These are phyloP conservation scores for Mortierella antarctica DNA, from an alignment of 192 early-diverging fungal genomes.

Conservation along the genomic window DNA sequence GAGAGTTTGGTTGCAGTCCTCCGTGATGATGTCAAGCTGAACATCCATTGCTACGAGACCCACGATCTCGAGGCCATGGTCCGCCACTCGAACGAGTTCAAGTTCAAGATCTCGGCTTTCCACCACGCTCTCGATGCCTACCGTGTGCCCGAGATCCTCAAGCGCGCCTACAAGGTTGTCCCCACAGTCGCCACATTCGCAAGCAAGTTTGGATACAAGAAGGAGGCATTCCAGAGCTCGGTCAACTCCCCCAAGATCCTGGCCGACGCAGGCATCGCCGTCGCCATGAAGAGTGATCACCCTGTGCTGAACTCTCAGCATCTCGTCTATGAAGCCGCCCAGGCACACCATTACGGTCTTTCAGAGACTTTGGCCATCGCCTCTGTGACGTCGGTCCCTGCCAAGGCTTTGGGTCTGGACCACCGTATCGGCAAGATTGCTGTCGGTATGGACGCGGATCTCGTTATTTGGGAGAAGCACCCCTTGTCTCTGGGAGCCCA, in stretches of 20 bases:
- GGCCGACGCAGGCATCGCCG: constrained; percentile 73
- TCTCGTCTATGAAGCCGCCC: constrained; percentile 82
- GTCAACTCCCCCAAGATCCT: constrained; percentile 69
- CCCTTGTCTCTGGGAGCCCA: constrained; percentile 76
- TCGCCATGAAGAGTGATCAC: constrained; percentile 84
- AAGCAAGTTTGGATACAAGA: constrained; percentile 76
- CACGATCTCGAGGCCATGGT: constrained; percentile 81
- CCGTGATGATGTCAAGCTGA: constrained; percentile 73
- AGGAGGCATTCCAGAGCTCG: constrained; percentile 78
- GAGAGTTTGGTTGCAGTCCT: constrained; percentile 75
- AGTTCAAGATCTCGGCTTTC: constrained; percentile 77
- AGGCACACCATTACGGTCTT: constrained; percentile 78
- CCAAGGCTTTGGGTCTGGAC: constrained; percentile 72
- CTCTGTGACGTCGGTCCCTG: constrained; percentile 78
- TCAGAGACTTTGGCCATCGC: constrained; percentile 65
- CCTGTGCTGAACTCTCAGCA: constrained; percentile 80
- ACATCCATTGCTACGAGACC: constrained; percentile 79
- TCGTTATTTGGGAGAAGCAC: constrained; percentile 81
- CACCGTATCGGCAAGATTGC: constrained; percentile 73
- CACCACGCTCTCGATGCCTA: constrained; percentile 87
- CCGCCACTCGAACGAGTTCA: constrained; percentile 76
- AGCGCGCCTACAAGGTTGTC: constrained; percentile 63
- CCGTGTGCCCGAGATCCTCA: constrained; percentile 70
- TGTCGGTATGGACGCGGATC: constrained; percentile 81
- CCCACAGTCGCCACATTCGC: constrained; percentile 80